Percentiles rank a stretch among this genome's conserved stretches.
Conservation (phyloP, 2,329 filamentous ascomycete genomes). For the Dothideomycetes sp. region DNA sequence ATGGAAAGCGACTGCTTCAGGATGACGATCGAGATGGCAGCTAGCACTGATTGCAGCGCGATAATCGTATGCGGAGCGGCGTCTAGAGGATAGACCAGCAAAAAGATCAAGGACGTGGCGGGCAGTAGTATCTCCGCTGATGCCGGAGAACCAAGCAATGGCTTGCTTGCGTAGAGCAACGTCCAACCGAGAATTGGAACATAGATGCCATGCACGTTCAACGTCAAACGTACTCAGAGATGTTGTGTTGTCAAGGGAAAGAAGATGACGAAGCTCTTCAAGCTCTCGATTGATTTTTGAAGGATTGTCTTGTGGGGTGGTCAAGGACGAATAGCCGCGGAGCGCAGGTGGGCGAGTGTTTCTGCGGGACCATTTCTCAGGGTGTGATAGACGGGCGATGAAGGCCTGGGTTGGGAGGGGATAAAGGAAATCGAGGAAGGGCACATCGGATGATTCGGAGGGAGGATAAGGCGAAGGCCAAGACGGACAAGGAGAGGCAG, state of each 20-base stretch:
- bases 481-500: not conserved
- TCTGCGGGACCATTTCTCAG: slow-evolving; percentile 7
- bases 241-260: not conserved
- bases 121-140: not conserved
- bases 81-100: not conserved
- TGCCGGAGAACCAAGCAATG: slow-evolving; percentile 1
- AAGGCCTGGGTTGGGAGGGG: slow-evolving; percentile 35
- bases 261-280: slow-evolving; percentile 6
- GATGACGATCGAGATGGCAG: slow-evolving; percentile 31
- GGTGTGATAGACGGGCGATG: slow-evolving; percentile 11
- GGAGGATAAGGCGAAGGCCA: not conserved
- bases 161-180: not conserved
- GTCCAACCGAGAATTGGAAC: not conserved
- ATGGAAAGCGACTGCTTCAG: slow-evolving; percentile 33
- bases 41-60: slow-evolving; percentile 36
- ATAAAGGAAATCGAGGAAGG: slow-evolving; percentile 40
- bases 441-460: slow-evolving; percentile 3
- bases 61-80: slow-evolving; percentile 32
- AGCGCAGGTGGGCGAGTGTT: not conserved
- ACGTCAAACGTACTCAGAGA: not conserved
- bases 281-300: no score
- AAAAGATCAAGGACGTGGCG: slow-evolving; percentile 5
- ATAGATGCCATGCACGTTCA: slow-evolving; percentile 2
- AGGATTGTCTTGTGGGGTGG: not conserved
- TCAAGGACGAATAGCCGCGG: slow-evolving; percentile 14